Percentiles rank a stretch among this genome's conserved stretches.
Conservation (phyloP, 108 stramenopile genomes). For the Chaetoceros muelleri region DNA sequence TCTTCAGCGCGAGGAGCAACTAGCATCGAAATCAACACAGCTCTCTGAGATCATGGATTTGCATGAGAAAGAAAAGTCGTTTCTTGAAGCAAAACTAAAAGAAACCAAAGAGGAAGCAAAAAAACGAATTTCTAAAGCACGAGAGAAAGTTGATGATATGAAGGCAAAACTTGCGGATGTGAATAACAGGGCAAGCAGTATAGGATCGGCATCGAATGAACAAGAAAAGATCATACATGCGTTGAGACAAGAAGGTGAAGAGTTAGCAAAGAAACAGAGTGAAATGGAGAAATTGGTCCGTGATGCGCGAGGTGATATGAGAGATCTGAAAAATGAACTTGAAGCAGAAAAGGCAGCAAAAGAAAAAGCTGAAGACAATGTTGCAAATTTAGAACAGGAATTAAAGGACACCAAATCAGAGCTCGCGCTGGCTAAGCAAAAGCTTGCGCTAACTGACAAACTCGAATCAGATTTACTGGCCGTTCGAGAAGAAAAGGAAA, state of each 20-base stretch:
- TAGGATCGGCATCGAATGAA: slow-evolving; percentile 12
- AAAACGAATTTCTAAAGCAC: slow-evolving; percentile 44
- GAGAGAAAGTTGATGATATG: slow-evolving; percentile 65
- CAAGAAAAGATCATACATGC: slow-evolving; percentile 50
- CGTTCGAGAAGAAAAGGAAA: slow-evolving; percentile 42
- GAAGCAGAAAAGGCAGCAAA: slow-evolving; percentile 28
- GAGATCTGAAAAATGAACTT: slow-evolving; percentile 36
- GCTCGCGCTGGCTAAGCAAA: slow-evolving; percentile 43
- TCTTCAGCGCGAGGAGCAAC: slow-evolving; percentile 50
- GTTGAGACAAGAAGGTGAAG: slow-evolving; percentile 60
- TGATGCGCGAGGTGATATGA: slow-evolving; percentile 42
- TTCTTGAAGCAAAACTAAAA: slow-evolving; percentile 28
- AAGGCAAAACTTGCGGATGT: slow-evolving; percentile 32
- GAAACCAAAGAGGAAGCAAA: slow-evolving; percentile 81
- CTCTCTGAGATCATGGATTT: slow-evolving; percentile 36
- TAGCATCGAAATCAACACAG: slow-evolving; percentile 52
- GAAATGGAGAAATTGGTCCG: slow-evolving; percentile 73
- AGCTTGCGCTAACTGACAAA: slow-evolving; percentile 55
- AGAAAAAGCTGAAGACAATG: slow-evolving; percentile 26
- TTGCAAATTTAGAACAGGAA: slow-evolving; percentile 33
- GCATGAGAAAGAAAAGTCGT: slow-evolving; percentile 38
- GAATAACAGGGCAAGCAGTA: slow-evolving; percentile 13
- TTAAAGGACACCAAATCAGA: slow-evolving; percentile 48
- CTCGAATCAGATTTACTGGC: slow-evolving; percentile 46
- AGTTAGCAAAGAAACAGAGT: slow-evolving; percentile 54